These are phyloP conservation scores for Amanita rubescens DNA, from an alignment of 768 basidiomycete genomes.

Conservation along the genomic window DNA sequence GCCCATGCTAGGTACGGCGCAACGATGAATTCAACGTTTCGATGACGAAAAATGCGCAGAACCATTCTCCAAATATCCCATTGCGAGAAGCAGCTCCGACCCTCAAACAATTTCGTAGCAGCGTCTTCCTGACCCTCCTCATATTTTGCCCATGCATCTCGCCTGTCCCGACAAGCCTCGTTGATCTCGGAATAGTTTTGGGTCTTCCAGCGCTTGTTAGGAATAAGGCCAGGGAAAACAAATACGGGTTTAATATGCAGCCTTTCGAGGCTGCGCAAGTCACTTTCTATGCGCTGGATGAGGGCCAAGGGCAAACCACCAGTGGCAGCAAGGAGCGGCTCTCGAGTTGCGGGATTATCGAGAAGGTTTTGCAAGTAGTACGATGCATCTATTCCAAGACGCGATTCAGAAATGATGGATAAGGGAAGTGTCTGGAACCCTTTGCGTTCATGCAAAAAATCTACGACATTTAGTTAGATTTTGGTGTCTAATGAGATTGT, in stretches of 20 bases:
- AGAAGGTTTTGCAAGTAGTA: conserved; percentile 80
- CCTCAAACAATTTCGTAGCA: conserved; percentile 79
- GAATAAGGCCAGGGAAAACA: conserved; percentile 86
- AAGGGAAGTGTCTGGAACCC: conserved; percentile 80
- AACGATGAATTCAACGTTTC: conserved; percentile 92
- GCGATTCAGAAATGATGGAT: conserved; percentile 77
- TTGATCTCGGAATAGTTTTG: conserved; percentile 49
- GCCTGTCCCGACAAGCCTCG: conserved; percentile 68
- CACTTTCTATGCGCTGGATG: conserved; percentile 80
- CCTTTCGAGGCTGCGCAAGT: conserved; percentile 86
- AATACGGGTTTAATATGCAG: conserved; percentile 97
- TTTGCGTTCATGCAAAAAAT: conserved; percentile 82
- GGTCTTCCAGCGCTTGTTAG: conserved; percentile 66
- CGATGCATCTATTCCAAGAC: conserved; percentile 94
- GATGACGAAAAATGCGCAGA: conserved; percentile 85
- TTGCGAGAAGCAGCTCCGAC: conserved; percentile 60
- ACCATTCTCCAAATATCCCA: conserved; percentile 96
- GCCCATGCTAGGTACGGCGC: conserved; percentile 96
- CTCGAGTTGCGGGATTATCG: conserved; percentile 68
- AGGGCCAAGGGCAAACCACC: conserved; percentile 91
- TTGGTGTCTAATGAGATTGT: not conserved
- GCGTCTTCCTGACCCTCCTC: conserved; percentile 88
- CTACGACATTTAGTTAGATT: conserved; percentile 30
- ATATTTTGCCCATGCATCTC: conserved; percentile 90
- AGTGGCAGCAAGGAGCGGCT: conserved; percentile 90